Conservation (phyloP, 257 asterid species). For the Nyctanthes arbortristis region DNA sequence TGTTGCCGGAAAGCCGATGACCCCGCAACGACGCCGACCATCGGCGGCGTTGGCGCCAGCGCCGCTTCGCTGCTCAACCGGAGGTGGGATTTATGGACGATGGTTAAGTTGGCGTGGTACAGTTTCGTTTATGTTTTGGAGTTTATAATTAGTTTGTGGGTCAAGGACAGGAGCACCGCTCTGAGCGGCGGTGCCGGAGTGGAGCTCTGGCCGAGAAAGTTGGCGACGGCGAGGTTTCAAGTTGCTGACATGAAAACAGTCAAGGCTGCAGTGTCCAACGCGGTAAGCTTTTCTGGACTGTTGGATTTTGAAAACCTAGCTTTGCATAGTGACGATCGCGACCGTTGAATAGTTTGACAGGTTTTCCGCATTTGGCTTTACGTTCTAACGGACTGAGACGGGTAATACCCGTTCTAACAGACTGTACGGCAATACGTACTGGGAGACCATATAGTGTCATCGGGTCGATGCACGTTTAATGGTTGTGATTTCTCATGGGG, state of each 20-base stretch:
- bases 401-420: too few species aligned
- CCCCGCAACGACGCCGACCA: slow-evolving; percentile 40
- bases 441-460: too few species aligned
- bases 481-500: too few species aligned
- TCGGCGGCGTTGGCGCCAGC: slow-evolving; percentile 42
- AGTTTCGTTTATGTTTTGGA: slow-evolving; percentile 33
- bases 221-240: slow-evolving; percentile 42
- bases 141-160: slow-evolving; percentile 36
- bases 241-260: slow-evolving; percentile 43
- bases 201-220: slow-evolving; percentile 51
- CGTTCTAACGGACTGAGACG: too few species aligned
- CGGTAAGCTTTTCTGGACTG: slow-evolving; percentile 23
- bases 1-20: slow-evolving; percentile 58
- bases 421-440: too few species aligned
- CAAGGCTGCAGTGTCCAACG: slow-evolving; percentile 26
- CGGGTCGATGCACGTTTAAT: too few species aligned
- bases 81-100: slow-evolving; percentile 31
- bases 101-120: slow-evolving; percentile 34
- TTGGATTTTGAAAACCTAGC: background rate
- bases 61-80: slow-evolving; percentile 12
- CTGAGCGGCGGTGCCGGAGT: slow-evolving; percentile 48
- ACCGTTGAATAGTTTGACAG: background rate
- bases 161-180: slow-evolving; percentile 37
- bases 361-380: background rate
- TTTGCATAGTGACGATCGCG: background rate